Evolutionary conservation across 371 early-diverging fungal genomes (phyloP), one percentile per base, ranked within the genome.

Genomic region (Umbelopsis sp.): DNA sequence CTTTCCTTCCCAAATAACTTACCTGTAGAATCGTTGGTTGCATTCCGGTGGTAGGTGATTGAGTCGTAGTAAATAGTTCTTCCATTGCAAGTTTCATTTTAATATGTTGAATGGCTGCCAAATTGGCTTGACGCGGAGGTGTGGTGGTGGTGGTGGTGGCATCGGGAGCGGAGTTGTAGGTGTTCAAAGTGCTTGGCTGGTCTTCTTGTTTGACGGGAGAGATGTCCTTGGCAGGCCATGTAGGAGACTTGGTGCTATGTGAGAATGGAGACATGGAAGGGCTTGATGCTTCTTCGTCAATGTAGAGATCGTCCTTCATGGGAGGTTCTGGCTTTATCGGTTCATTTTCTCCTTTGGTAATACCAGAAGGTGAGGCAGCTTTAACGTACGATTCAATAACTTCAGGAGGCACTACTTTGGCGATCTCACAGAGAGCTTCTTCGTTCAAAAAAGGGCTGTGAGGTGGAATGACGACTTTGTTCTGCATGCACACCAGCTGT

Each of bases 401-500:
- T 57, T 57, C 57, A 37, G 70, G 72, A 3, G 76, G 72, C 1
- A 64, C 44, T 4, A 69, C 66, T 37, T 64, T 63, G 18, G 73
- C 76, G 44, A 76, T 71, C 8, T 76, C 67, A 32, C 46, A 57
- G 7, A 76, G 67, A 20, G 70, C 64, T 48, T 72, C 71, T 29
- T 72, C 76, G 9, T 72, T 52, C 20, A 76, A 53, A 35, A 72
- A 76, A 35, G 76, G 76, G 7, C 69, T 63, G 44, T 72, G 73
- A 12, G 65, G 53, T 11, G 76, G 76, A 24, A 76, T 68, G 4
- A 68, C 62, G 63, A 72, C 69, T 8, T 70, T 69, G 67, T 76
- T 68, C 37, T 70, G 73, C 69, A 76, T n/a, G 35, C 76, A 76
- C 6, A 76, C 51, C 37, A 74, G 71, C 68, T 83, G 82, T 35